These are phyloP conservation scores for Casuarina cunninghamiana DNA, from an alignment of 306 rosid species.

Conservation along the genomic window DNA sequence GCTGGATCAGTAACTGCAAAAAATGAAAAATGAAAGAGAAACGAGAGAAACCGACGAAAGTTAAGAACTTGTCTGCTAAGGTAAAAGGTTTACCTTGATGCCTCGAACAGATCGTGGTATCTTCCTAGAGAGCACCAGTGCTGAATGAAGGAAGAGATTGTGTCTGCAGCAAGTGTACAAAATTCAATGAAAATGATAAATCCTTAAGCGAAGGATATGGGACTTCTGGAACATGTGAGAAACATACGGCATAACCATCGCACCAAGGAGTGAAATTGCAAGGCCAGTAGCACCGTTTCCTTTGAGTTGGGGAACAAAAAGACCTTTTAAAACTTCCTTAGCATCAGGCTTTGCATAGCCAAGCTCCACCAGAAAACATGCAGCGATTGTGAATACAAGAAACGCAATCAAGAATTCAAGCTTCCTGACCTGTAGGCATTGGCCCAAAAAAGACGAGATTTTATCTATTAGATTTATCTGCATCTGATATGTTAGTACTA, in stretches of 20 bases:
- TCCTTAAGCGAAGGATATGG: background rate
- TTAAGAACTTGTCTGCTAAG: constrained; percentile 14
- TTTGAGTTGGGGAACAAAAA: constrained; percentile 82
- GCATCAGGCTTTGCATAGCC: constrained; percentile 83
- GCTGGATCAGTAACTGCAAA: background rate
- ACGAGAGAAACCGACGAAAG: background rate
- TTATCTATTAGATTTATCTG: background rate
- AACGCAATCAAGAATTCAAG: constrained; percentile 91
- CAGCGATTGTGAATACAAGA: constrained; percentile 86
- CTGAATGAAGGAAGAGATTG: constrained; percentile 98
- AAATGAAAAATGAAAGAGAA: background rate
- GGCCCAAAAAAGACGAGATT: constrained; percentile 1
- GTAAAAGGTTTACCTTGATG: constrained; percentile 56
- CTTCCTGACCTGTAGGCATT: constrained; percentile 73
- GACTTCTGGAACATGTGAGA: constrained; percentile 18
- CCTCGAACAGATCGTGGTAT: constrained; percentile 85
- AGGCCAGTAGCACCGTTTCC: constrained; percentile 94
- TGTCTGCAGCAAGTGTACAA: constrained; percentile 58
- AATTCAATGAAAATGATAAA: constrained; percentile 17
- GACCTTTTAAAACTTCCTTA: constrained; percentile 68
- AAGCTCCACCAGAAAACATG: constrained; percentile 86
- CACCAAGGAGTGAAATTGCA: constrained; percentile 98
- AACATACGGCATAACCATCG: constrained; percentile 99
- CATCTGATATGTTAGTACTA: constrained; percentile 15
- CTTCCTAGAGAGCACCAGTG: constrained; percentile 91